A percentile compares a stretch with the other conserved stretches of the same genome.
Evolutionary conservation across 257 asterid genomes (phyloP).

Genomic region (Gentiana macrophylla): DNA sequence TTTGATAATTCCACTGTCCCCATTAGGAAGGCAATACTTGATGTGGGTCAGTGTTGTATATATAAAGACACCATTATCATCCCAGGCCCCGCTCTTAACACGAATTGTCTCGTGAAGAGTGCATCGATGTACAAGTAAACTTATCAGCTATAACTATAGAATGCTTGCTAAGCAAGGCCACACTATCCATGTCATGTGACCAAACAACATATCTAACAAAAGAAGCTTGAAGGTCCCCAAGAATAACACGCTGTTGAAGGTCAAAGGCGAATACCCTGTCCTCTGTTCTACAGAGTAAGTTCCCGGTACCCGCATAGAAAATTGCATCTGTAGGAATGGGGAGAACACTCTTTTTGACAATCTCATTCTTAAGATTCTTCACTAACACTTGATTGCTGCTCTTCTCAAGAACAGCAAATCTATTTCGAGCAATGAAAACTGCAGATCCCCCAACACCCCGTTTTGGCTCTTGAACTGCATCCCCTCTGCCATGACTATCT

Average conservation of each 20-base stretch:
- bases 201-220: conserved; percentile 54
- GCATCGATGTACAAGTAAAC: conserved; percentile 65
- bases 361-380: conserved; percentile 62
- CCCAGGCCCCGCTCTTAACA: conserved; percentile 91
- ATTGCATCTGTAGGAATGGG: conserved; percentile 73
- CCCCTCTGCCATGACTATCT: conserved; percentile 58
- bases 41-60: conserved; percentile 73
- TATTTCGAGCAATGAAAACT: conserved; percentile 70
- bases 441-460: conserved; percentile 73
- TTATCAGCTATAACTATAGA: conserved; percentile 72
- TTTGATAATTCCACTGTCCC: conserved; percentile 79
- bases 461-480: conserved; percentile 57
- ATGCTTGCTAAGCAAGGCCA: conserved; percentile 77
- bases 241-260: conserved; percentile 64
- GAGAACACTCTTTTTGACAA: conserved; percentile 49
- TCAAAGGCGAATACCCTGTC: conserved; percentile 73
- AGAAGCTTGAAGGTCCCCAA: conserved; percentile 34
- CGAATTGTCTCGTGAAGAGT: conserved; percentile 85
- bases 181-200: conserved; percentile 80
- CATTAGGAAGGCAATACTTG: conserved; percentile 87
- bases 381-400: conserved; percentile 61
- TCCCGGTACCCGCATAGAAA: conserved; percentile 82
- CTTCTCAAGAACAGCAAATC: conserved; percentile 84
- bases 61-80: conserved; percentile 71
- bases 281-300: conserved; percentile 76